Conservation (phyloP, 129 eudicot genomes). For the Artemisia tridentata region DNA sequence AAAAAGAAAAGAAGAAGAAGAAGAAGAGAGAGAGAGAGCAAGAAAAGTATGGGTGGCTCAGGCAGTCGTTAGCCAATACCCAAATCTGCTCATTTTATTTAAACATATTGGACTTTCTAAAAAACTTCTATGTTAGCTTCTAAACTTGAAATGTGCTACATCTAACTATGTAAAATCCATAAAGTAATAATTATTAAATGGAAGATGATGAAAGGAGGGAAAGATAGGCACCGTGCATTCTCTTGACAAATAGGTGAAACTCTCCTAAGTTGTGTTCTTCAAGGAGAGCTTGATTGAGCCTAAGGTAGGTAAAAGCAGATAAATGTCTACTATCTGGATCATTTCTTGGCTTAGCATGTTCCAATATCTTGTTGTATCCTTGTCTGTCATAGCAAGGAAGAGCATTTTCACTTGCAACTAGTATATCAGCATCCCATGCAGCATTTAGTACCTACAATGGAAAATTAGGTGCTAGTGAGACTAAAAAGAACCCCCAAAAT, state of each 20-base stretch:
- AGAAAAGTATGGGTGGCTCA: neutral
- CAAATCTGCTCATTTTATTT: neutral
- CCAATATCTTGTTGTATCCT: constrained; percentile 45
- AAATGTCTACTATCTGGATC: constrained; percentile 77
- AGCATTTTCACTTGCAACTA: constrained; percentile 52
- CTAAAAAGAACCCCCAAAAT: neutral
- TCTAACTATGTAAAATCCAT: no score
- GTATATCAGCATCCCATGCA: constrained; percentile 56
- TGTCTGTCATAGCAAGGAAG: constrained; percentile 46
- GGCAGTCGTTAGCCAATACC: neutral
- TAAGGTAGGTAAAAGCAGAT: constrained; percentile 72
- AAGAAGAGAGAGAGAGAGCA: neutral
- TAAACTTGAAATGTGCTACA: neutral
- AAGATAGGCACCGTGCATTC: no score
- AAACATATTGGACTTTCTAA: neutral
- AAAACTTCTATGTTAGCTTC: neutral
- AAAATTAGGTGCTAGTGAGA: neutral
- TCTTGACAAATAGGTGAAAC: constrained; percentile 55
- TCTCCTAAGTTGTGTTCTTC: constrained; percentile 55
- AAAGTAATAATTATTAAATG: no score
- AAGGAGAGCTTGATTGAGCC: constrained; percentile 47
- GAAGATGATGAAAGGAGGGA: no score
- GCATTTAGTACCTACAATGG: constrained; percentile 43
- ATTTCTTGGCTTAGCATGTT: constrained; percentile 53
- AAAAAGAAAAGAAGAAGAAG: no score